These are phyloP conservation scores for Naumovozyma castellii DNA, from an alignment of 805 yeast genomes.

Conservation along the genomic window DNA sequence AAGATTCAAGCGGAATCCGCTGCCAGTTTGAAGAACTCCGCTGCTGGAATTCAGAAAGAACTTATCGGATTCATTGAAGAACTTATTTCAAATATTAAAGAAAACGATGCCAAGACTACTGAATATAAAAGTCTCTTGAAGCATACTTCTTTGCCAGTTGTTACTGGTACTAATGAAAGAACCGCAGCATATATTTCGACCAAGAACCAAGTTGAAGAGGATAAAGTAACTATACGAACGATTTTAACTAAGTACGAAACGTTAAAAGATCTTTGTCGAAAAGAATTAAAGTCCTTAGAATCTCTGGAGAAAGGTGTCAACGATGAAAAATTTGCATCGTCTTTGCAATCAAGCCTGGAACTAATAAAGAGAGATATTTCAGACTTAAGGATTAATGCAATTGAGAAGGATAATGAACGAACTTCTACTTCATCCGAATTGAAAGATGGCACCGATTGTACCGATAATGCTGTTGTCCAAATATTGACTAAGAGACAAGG, in stretches of 20 bases:
- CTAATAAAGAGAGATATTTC: background rate
- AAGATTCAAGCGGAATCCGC: constrained; percentile 58
- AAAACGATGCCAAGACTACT: constrained; percentile 53
- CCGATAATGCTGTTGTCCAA: background rate
- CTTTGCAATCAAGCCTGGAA: background rate
- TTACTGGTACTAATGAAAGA: background rate
- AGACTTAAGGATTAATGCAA: background rate
- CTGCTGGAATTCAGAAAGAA: constrained; percentile 3
- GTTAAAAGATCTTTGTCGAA: constrained; percentile 51
- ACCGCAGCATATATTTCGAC: background rate
- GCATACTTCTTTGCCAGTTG: too few species aligned
- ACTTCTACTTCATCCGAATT: background rate
- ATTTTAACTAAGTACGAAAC: constrained; percentile 50
- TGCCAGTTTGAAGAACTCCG: background rate
- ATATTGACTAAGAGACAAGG: background rate
- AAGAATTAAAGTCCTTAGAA: constrained; percentile 42
- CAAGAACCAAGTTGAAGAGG: constrained; percentile 36
- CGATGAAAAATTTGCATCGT: background rate
- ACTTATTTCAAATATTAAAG: constrained; percentile 63
- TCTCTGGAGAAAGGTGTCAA: background rate
- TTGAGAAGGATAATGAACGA: background rate
- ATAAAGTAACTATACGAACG: constrained; percentile 48
- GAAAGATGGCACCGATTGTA: background rate
- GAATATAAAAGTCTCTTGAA: constrained; percentile 21
- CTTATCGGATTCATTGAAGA: constrained; percentile 41